Conservation (phyloP, 257 asterid species). For the Przewalskia tangutica region DNA sequence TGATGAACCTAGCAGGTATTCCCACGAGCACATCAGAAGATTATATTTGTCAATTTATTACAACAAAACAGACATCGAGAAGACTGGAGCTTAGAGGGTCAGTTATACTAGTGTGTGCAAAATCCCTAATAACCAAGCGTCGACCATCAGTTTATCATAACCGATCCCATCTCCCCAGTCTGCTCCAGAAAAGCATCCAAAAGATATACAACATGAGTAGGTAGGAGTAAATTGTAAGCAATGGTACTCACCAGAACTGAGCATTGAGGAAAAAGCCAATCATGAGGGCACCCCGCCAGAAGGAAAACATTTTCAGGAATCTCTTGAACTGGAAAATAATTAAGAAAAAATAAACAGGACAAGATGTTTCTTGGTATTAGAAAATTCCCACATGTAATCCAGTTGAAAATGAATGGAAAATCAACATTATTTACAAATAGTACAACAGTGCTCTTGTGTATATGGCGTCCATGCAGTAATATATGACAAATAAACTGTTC, state of each 20-base stretch:
- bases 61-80: background rate
- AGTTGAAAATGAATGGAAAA: background rate
- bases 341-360: background rate
- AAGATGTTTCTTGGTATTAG: background rate
- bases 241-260: conserved; percentile 79
- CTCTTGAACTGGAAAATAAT: conserved; percentile 41
- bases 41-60: background rate
- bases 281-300: conserved; percentile 88
- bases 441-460: background rate
- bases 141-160: background rate
- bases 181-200: background rate
- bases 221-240: background rate
- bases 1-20: conserved; percentile 67
- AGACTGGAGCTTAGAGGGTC: background rate
- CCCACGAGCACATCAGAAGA: background rate
- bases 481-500: background rate
- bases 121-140: background rate
- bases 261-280: conserved; percentile 96
- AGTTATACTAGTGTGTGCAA: background rate
- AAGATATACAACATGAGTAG: background rate
- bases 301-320: conserved; percentile 69
- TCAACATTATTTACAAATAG: background rate
- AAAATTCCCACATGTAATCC: background rate
- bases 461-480: background rate
- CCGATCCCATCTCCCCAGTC: background rate